Evolutionary conservation across 2,329 filamentous ascomycete species (phyloP).

Genomic region (Cladosporium sp.): DNA sequence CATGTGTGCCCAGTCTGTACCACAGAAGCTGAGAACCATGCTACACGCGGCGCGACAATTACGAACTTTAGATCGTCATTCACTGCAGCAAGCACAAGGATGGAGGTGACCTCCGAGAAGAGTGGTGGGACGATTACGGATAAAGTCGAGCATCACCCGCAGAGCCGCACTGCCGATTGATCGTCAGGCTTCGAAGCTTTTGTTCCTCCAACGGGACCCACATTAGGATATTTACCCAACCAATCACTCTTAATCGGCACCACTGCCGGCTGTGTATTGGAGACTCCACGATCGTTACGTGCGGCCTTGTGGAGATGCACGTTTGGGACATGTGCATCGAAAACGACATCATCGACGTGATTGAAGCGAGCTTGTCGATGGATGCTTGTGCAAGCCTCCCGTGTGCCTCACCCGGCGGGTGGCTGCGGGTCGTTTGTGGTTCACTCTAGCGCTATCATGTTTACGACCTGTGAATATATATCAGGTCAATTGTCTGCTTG

Average conservation of each 20-base stretch:
- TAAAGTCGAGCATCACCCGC: conserved; percentile 7
- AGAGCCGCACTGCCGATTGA: conserved; percentile 11
- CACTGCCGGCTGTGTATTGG: neutral
- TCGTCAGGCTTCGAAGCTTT: neutral
- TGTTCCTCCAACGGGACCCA: conserved; percentile 5
- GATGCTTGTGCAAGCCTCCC: conserved; percentile 11
- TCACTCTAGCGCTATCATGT: neutral
- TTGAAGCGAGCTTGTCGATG: neutral
- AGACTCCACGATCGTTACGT: conserved; percentile 10
- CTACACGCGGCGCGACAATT: neutral
- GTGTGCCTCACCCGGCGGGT: conserved; percentile 9
- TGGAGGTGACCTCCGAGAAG: neutral
- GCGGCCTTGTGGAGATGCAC: conserved; percentile 3
- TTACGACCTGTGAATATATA: neutral
- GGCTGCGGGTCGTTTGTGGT: neutral
- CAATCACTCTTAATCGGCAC: neutral
- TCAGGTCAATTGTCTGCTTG: conserved; percentile 10
- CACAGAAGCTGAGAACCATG: neutral
- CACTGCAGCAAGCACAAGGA: neutral
- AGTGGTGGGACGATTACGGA: conserved; percentile 2
- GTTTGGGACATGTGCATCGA: neutral
- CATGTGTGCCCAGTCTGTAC: neutral
- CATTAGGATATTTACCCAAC: neutral
- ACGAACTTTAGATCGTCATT: neutral
- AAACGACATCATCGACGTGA: neutral